phyloP scores from a whole-genome alignment of 345 rosid species.

The Ceriops decandra region DNA sequence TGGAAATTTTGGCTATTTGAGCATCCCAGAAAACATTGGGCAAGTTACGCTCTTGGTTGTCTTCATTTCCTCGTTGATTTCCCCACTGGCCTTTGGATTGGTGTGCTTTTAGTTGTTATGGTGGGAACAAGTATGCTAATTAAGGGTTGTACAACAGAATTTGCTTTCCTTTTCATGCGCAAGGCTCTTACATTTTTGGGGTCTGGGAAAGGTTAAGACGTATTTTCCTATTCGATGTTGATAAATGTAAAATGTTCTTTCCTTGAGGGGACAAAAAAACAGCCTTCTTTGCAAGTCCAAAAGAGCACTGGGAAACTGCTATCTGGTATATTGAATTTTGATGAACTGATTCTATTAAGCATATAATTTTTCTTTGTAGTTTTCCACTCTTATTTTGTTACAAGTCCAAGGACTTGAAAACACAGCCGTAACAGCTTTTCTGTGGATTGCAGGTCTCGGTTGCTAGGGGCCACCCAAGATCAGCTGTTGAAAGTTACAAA shows the following conservation, averaged over 20 bases:
- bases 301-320: no score
- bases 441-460: slow-evolving; percentile 44
- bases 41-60: slow-evolving; percentile 16
- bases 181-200: no score
- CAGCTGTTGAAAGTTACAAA: slow-evolving; percentile 49
- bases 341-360: no score
- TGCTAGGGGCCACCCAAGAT: slow-evolving; percentile 57
- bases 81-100: not conserved
- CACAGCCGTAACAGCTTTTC: not conserved
- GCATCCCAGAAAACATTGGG: slow-evolving; percentile 43
- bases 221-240: no score
- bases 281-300: no score
- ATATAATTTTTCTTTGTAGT: not conserved
- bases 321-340: no score
- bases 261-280: no score
- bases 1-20: slow-evolving; percentile 62
- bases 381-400: not conserved
- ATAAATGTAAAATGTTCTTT: no score
- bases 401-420: not conserved
- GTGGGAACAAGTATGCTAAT: not conserved
- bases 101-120: not conserved
- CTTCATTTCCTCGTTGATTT: not conserved
- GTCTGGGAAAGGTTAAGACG: no score
- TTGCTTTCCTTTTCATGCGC: no score
- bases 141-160: no score